phyloP scores from a whole-genome alignment of 2,329 filamentous ascomycete genomes.

The Bipolaris bicolor region DNA sequence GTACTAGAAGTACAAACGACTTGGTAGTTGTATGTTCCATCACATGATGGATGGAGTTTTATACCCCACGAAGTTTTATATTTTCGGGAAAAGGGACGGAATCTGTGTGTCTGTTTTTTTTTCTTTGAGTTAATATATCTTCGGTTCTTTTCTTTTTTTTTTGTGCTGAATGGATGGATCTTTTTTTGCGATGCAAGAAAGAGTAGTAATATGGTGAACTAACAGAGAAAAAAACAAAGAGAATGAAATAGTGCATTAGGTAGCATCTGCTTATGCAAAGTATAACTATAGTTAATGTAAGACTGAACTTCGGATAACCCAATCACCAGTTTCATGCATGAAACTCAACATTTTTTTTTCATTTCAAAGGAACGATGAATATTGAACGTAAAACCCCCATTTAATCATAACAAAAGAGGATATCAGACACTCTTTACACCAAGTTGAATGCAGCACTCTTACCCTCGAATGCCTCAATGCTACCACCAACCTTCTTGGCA shows the following conservation, averaged over 20 bases:
- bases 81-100: neutral
- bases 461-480: conserved; percentile 65
- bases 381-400: too few relatives aligned
- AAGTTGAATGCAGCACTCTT: conserved; percentile 33
- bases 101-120: neutral
- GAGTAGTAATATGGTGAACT: too few relatives aligned
- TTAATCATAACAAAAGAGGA: neutral
- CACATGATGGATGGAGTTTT: neutral
- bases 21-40: too few relatives aligned
- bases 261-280: too few relatives aligned
- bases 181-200: neutral
- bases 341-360: too few relatives aligned
- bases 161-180: neutral
- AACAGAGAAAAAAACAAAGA: too few relatives aligned
- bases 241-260: too few relatives aligned
- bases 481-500: conserved; percentile 69
- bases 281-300: too few relatives aligned
- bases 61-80: neutral
- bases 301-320: too few relatives aligned
- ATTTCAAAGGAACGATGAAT: too few relatives aligned
- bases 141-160: too few relatives aligned
- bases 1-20: conserved; percentile 32
- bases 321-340: too few relatives aligned
- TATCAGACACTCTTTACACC: neutral
- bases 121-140: neutral